Conservation (phyloP, 768 basidiomycete species). For the Boletus rex-veris region DNA sequence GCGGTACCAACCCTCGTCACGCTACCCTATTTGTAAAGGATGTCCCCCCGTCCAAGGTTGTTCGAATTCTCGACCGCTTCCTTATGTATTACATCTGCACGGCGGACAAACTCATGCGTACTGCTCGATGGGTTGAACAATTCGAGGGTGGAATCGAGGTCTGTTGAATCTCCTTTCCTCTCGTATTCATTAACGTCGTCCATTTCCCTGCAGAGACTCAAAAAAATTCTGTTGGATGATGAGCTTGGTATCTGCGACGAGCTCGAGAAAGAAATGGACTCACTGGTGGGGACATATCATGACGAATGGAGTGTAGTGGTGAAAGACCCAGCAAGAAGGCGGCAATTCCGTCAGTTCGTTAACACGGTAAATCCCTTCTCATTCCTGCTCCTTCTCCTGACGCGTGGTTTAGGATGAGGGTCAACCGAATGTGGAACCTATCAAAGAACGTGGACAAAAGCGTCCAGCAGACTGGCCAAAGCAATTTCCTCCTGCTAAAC, state of each 20-base stretch:
- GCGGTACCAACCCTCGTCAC: conserved; percentile 59
- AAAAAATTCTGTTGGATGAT: conserved; percentile 63
- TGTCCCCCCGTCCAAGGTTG: conserved; percentile 61
- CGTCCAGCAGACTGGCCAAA: conserved; percentile 72
- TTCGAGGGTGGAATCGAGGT: conserved; percentile 68
- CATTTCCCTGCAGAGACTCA: conserved; percentile 44
- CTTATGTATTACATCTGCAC: conserved; percentile 68
- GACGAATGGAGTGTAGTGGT: conserved; percentile 72
- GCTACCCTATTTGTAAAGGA: conserved; percentile 64
- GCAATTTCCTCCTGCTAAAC: conserved; percentile 45
- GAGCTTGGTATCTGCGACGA: conserved; percentile 69
- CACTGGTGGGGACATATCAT: conserved; percentile 60
- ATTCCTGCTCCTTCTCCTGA: background rate
- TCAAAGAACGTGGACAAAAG: conserved; percentile 57
- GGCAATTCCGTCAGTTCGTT: conserved; percentile 59
- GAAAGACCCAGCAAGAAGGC: conserved; percentile 45
- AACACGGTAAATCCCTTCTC: conserved; percentile 44
- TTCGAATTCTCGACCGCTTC: conserved; percentile 63
- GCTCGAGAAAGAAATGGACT: conserved; percentile 62
- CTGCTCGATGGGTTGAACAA: conserved; percentile 69
- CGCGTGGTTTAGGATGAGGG: conserved; percentile 1
- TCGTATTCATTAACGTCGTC: background rate
- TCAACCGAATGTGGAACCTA: conserved; percentile 37
- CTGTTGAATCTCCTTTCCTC: background rate
- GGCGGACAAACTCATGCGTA: conserved; percentile 67